Conservation (phyloP, 1,139 yeast genomes). For the Magnusiomyces sp. region DNA sequence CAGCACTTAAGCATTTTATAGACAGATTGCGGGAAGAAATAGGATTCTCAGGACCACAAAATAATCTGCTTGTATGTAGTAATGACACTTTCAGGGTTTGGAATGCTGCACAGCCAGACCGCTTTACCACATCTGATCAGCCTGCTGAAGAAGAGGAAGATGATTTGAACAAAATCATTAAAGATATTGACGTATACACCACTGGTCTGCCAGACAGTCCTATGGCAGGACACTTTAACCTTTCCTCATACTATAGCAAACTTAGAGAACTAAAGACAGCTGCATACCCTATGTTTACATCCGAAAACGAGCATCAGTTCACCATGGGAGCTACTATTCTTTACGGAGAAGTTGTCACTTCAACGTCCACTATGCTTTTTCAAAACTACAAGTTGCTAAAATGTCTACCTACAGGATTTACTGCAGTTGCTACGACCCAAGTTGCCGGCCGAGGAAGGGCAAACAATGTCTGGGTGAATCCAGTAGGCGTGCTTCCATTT, state of each 20-base stretch:
- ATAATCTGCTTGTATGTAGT: constrained; percentile 6
- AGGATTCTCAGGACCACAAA: constrained; percentile 3
- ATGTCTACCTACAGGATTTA: constrained; percentile 60
- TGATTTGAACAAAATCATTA: constrained; percentile 48
- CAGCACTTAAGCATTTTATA: constrained; percentile 26
- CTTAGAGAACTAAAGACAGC: constrained; percentile 34
- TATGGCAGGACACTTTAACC: constrained; percentile 65
- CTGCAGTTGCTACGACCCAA: constrained; percentile 73
- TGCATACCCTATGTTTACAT: constrained; percentile 9
- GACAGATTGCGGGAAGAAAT: constrained; percentile 22
- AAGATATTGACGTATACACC: constrained; percentile 44
- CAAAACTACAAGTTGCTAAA: constrained; percentile 53
- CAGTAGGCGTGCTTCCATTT: constrained; percentile 81
- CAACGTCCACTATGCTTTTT: constrained; percentile 75
- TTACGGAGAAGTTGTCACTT: constrained; percentile 85
- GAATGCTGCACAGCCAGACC: constrained; percentile 5
- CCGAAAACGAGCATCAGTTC: constrained; percentile 19
- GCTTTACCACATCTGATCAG: not conserved
- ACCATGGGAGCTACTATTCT: constrained; percentile 55
- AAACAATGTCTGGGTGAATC: constrained; percentile 92
- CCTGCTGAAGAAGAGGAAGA: not conserved
- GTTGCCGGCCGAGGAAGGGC: constrained; percentile 92
- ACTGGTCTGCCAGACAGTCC: constrained; percentile 37
- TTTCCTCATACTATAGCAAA: constrained; percentile 44
- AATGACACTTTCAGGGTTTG: constrained; percentile 13